A percentile compares a stretch with the other conserved stretches of the same genome.
Evolutionary conservation across 164 flowering plant species (phyloP).

Genomic region (Vitis rotundifolia): DNA sequence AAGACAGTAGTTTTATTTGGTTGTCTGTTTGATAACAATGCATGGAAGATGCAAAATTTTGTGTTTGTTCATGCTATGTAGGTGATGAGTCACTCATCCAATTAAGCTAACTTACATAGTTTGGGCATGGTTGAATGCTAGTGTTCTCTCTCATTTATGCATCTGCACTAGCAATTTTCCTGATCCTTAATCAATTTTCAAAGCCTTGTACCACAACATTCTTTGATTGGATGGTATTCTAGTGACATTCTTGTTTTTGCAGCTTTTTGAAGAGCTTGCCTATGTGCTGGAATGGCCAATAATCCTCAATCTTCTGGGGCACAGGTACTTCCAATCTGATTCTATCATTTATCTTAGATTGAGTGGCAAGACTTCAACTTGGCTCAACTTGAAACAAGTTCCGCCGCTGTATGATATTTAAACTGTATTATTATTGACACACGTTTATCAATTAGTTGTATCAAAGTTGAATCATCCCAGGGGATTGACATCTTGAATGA

Average conservation of each 20-base stretch:
- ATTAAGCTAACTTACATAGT: too few relatives aligned
- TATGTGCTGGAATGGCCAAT: conserved; percentile 51
- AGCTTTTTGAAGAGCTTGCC: conserved; percentile 12
- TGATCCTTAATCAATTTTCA: too few relatives aligned
- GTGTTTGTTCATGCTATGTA: too few relatives aligned
- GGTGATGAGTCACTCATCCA: too few relatives aligned
- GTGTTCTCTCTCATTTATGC: too few relatives aligned
- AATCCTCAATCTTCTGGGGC: conserved; percentile 65
- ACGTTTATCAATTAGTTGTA: too few relatives aligned
- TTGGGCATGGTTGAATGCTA: too few relatives aligned
- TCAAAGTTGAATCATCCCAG: too few relatives aligned
- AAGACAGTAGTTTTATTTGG: too few relatives aligned
- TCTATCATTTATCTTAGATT: background rate
- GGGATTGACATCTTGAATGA: too few relatives aligned
- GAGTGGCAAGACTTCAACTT: background rate
- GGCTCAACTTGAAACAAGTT: background rate
- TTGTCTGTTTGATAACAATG: background rate
- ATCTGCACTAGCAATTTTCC: too few relatives aligned
- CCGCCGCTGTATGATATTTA: background rate
- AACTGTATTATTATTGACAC: too few relatives aligned
- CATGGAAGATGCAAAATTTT: background rate
- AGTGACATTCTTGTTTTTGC: background rate
- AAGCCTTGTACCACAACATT: background rate
- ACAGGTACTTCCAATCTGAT: conserved; percentile 46
- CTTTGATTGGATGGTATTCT: background rate